Evolutionary conservation across 768 basidiomycete species (phyloP).

Genomic region (Agrocybe praecox): DNA sequence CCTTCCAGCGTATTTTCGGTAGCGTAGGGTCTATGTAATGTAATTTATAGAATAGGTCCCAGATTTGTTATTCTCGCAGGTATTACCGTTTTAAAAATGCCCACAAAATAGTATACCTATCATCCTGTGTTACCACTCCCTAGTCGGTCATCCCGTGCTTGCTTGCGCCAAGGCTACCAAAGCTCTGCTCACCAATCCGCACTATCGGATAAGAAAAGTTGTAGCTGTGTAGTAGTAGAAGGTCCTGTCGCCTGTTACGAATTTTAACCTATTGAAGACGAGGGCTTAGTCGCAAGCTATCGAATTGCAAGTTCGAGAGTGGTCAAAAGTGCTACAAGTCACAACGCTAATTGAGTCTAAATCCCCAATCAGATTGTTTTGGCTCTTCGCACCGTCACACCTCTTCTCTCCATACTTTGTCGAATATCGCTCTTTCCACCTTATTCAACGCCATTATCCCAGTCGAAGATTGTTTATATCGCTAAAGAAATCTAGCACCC

Average conservation of each 20-base stretch:
- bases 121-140: too few relatives aligned
- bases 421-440: constrained; percentile 6
- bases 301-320: too few relatives aligned
- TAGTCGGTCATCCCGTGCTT: too few relatives aligned
- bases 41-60: neutral
- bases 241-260: too few relatives aligned
- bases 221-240: too few relatives aligned
- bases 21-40: constrained; percentile 10
- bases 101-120: too few relatives aligned
- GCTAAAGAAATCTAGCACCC: constrained; percentile 17
- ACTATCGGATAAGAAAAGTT: too few relatives aligned
- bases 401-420: constrained; percentile 6
- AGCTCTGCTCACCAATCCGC: too few relatives aligned
- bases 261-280: neutral
- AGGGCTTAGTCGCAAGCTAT: neutral
- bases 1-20: constrained; percentile 74
- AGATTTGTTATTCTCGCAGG: neutral
- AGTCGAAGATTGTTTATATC: constrained; percentile 7
- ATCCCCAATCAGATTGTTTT: constrained; percentile 13
- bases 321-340: neutral
- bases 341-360: constrained; percentile 2
- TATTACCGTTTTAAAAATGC: too few relatives aligned
- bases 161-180: too few relatives aligned
- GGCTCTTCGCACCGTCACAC: constrained; percentile 28
- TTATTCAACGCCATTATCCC: constrained; percentile 12